Base-by-base conservation (phyloP, 2,329 filamentous ascomycete genomes). In the Aspergillus neoniger region DNA sequence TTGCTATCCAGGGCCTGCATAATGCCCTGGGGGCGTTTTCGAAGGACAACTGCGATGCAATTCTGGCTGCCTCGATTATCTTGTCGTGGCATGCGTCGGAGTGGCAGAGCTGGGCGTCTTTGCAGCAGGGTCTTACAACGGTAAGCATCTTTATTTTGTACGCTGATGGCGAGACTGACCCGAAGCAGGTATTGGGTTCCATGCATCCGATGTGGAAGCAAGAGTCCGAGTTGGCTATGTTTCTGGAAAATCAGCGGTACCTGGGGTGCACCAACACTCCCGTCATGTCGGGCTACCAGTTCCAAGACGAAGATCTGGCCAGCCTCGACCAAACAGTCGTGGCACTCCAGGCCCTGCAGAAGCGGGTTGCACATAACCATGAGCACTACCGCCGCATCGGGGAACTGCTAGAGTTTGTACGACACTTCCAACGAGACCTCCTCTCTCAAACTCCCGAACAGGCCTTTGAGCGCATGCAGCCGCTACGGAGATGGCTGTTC, bases 81-180 rank as follows among this genome's bases (percentile, higher is more conserved):
- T 84, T 99, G 53, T 96, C 93, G 39, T 98, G 95, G 93, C 94
- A 98, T 80, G 91, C 92, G 58, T 95, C 89, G 62, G 94, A 98
- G 80, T 98, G 93, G 94, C 96, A 84, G 82, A 91, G 89, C 77
- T 98, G 94, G 94, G 92, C 90, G 64, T 93, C 93, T 67, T 82
- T 97, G 62, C 95, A 96, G 83, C 91, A 94, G 72, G 94, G 93
- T 61, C 93, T 93, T 62, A 92, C 91, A 58, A 93, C 91, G 58
- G 92, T 55, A 55, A 15, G 53, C 47, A 17, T 19, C 38, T 21
- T 3, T 21, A 12, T 21, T 5, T 21, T 2, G 12, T 2, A 2
- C 38, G n/a, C 5, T 17, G 23, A 21, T 7, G 17, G 19, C 7
- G 8, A 44, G 17, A 19, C 53, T 55, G n/a, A 55, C 41, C 25